Conservation (phyloP, 192 early-diverging fungal species). For the Backusella parvicylindrica region DNA sequence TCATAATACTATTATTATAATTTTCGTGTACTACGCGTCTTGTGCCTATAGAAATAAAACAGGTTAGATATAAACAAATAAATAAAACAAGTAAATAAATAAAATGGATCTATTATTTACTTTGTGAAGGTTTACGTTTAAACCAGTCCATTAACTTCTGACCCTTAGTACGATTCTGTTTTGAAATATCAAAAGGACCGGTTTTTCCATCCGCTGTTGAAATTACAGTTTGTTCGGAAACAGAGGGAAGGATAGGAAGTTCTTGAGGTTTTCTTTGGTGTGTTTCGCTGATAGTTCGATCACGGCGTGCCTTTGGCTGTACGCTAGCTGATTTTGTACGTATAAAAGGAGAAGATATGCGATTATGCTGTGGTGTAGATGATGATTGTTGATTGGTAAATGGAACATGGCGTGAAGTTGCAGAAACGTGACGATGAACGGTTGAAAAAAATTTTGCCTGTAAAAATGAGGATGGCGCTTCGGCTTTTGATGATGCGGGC, state of each 20-base stretch:
- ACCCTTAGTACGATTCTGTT: conserved; percentile 38
- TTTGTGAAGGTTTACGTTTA: conserved; percentile 47
- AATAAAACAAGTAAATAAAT: neutral
- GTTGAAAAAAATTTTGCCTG: conserved; percentile 35
- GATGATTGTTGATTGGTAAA: conserved; percentile 1
- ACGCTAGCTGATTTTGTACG: conserved; percentile 12
- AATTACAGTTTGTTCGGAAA: conserved; percentile 19
- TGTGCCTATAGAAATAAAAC: neutral
- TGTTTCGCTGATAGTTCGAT: neutral
- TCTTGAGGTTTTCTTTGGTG: neutral
- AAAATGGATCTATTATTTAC: neutral
- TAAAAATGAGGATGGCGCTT: conserved; percentile 18
- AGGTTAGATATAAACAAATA: neutral
- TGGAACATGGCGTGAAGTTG: neutral
- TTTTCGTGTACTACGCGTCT: neutral
- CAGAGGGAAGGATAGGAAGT: conserved; percentile 5
- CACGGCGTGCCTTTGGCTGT: neutral
- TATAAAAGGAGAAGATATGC: neutral
- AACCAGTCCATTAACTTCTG: conserved; percentile 76
- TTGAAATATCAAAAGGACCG: neutral
- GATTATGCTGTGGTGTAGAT: neutral
- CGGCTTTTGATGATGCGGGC: neutral
- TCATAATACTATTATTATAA: neutral
- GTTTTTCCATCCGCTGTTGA: neutral
- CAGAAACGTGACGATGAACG: conserved; percentile 12